Conservation (phyloP, 257 asterid species). For the Cinchona pubescens region DNA sequence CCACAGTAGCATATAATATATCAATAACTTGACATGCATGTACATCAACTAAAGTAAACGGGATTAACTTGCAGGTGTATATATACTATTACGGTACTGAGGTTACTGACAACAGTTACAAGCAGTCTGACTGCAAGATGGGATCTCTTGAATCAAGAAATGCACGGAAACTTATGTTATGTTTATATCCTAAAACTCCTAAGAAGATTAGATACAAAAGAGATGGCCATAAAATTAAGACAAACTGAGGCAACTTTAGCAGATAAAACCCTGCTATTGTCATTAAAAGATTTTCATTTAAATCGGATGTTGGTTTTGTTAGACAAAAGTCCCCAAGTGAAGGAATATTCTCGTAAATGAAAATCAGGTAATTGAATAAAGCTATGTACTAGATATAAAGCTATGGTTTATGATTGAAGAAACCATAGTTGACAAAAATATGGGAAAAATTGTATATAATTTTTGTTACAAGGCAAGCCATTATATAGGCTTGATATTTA, state of each 20-base stretch:
- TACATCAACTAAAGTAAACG: not conserved
- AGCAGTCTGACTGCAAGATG: not conserved
- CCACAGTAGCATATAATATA: not conserved
- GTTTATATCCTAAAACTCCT: not conserved
- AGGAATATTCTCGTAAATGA: not conserved
- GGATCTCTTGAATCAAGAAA: not conserved
- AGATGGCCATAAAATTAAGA: not conserved
- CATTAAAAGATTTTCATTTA: not conserved
- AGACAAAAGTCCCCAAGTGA: not conserved
- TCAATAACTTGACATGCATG: not conserved
- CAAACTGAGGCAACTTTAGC: not conserved
- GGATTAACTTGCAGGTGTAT: not conserved
- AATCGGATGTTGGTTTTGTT: not conserved
- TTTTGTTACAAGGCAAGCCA: too few relatives aligned
- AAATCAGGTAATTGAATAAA: too few relatives aligned
- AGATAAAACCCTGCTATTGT: not conserved
- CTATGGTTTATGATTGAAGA: too few relatives aligned
- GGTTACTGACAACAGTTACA: not conserved
- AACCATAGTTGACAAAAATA: too few relatives aligned
- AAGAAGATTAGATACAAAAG: not conserved
- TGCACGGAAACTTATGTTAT: not conserved
- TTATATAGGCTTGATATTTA: too few relatives aligned
- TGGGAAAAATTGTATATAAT: too few relatives aligned
- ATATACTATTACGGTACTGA: not conserved
- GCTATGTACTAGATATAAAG: not conserved